Base-by-base conservation (phyloP, 352 stramenopile species). In the Peronosclerospora sorghi region DNA sequence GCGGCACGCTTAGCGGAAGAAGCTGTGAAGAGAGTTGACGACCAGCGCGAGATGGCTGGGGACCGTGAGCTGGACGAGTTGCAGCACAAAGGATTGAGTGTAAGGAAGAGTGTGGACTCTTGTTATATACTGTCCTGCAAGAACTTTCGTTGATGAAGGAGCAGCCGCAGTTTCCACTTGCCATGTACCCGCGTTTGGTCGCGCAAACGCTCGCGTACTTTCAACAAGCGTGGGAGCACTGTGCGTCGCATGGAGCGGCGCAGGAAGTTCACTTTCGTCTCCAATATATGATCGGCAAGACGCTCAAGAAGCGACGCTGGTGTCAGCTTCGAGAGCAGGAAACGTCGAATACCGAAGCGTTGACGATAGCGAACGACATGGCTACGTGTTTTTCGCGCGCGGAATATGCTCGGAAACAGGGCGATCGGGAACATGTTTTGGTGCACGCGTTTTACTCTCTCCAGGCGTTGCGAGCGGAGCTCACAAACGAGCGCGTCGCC, bases 361-460 rank as follows among this genome's bases (percentile, higher is more conserved):
- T 66, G 8, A 19, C 15, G 21, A 60, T 45, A 15, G 45, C 54
- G 13, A 36, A 39, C 8, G 54, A 62, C 36, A 76, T 83, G 28
- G 50, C 82, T 12, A 50, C 57, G 4, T 73, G 49, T 17, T 91
- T 86, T 50, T 48, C 57, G 2, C 68, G 52, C 20, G 78, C 78
- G 0, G 75, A 91, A 30, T 56, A 60, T 27, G 56, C 61, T 21
- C 74, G 71, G 23, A 60, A 71, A 48, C 49, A 82, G 12, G 74
- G 72, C 5, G 73, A 84, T 29, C 68, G 76, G 54, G 72, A 85
- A 21, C 64, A 85, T 41, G 70, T 70, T 15, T 68, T 91, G 10
- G 67, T 86, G 6, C 78, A 91, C 38, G 78, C 73, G 0, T 88
- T 88, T 54, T 85, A 88, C 45, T 68, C 70, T 5, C 47, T 88